Evolutionary conservation across 805 yeast species (phyloP), one percentile per base, ranked within the genome.

Genomic region (Tetrapisispora pingtungensis): DNA sequence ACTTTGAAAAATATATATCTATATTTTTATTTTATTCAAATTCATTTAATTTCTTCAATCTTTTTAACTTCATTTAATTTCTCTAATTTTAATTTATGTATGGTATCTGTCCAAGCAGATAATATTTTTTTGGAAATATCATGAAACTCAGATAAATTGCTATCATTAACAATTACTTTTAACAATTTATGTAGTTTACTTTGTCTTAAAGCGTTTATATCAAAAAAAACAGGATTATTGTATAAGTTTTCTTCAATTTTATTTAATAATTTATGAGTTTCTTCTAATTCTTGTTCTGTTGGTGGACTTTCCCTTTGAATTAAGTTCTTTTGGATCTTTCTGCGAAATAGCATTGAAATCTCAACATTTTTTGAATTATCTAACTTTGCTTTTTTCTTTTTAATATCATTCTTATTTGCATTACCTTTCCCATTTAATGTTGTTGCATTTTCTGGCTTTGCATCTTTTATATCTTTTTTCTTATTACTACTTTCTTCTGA

Each of bases 271-370:
- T 54, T 53, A 39, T 58, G 61, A 7, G 61, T 48, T 34, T 60
- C 65, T 18, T 46, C 41, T 1, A 59, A 27, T 15, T 56, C 62
- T 10, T 47, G 53, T 7, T 43, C 40, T 12, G 56, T 43, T 12
- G 66, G 65, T 7, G 59, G 55, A 1, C 43, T 40, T 12, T 55
- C 59, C 32, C 66, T 52, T 48, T 62, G 66, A 18, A 62, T 53
- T 40, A 62, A 40, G 40, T 58, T 59, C 33, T 53, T 52, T 39
- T 62, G 66, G 13, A 62, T 49, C 45, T 60, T 59, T 20, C 64
- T 51, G 13, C 66, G 56, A 22, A 62, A 54, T 10, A 61, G 43
- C 28, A 51, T 35, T 10, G 60, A 52, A 17, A 60, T 59, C 41
- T 62, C 65, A 5, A 57, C 43, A 32, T 55, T 50, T 12, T 58